Conservation (phyloP, 2,329 filamentous ascomycete genomes). For the Chaetoscypha palmicola region DNA sequence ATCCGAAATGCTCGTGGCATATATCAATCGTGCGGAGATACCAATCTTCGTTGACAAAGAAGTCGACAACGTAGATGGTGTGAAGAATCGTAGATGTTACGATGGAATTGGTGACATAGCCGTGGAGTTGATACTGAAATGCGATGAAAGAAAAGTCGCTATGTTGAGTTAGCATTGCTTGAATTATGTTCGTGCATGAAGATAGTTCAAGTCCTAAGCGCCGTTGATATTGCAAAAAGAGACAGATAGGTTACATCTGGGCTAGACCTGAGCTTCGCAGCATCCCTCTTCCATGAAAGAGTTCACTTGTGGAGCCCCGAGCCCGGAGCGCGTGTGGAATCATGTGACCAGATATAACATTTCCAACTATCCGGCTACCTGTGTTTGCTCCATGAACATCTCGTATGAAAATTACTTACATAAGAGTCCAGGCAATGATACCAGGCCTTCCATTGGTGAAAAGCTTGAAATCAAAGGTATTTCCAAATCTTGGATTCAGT, state of each 20-base stretch:
- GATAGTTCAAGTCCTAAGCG: no score
- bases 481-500: constrained; percentile 38
- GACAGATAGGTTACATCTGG: no score
- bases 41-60: constrained; percentile 44
- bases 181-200: no score
- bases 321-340: no score
- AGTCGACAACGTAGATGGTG: constrained; percentile 40
- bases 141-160: constrained; percentile 35
- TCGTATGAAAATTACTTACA: constrained; percentile 32
- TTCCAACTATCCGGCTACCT: no score
- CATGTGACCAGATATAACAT: no score
- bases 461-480: constrained; percentile 39
- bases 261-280: no score
- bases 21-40: constrained; percentile 40
- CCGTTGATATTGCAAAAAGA: no score
- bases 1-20: constrained; percentile 37
- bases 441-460: constrained; percentile 43
- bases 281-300: no score
- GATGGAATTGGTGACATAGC: constrained; percentile 36
- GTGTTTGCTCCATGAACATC: no score
- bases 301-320: no score
- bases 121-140: constrained; percentile 37
- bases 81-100: constrained; percentile 39
- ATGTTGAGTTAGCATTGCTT: background rate
- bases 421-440: constrained; percentile 41